Base-by-base conservation (phyloP, 1,139 yeast species). In the Lipomyces yarrowii region DNA sequence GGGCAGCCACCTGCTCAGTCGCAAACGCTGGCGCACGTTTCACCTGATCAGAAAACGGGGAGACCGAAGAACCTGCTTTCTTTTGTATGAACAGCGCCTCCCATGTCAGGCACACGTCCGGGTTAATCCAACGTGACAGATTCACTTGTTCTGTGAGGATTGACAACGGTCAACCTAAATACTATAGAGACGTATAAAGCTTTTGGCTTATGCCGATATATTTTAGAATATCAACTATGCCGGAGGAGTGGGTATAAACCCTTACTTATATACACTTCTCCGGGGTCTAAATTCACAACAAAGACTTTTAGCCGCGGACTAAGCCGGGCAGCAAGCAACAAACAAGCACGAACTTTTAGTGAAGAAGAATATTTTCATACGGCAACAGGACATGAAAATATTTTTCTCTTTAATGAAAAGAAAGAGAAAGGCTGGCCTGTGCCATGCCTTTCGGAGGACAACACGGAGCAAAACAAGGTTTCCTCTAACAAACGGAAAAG, bases 1-100 rank as follows among this genome's bases (percentile, higher is more conserved):
- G 23, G 53, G 53, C 53, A 48, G 53, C 30, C 53, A 48, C 53
- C 53, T 48, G 53, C 53, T 48, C 53, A 48, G 23, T 48, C 53
- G 30, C 15, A 48, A 48, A 48, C 53, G 3, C 53, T 48, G 53
- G 53, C 53, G 23, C 53, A 48, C 53, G 53, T 48, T 48, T 48
- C 23, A 48, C 53, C 23, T 48, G 53, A 48, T 48, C 53, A 48
- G 53, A 48, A 13, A 48, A 48, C 18, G 53, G n/a, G 30, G 53
- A 8, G 53, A 48, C 53, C 18, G 53, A 48, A 48, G 53, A n/a
- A 10, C 53, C 53, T 48, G 3, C 21, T 48, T 48, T 4, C 53
- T 48, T 48, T 48, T 10, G 53, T 5, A 48, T 48, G 53, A 48
- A n/a, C 53, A 48, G 1, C 23, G 53, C 53, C 2, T 48, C 53